A percentile compares a stretch with the other conserved stretches of the same genome.
Evolutionary conservation across 805 yeast genomes (phyloP).

Genomic region (Candida silvicultrix): DNA sequence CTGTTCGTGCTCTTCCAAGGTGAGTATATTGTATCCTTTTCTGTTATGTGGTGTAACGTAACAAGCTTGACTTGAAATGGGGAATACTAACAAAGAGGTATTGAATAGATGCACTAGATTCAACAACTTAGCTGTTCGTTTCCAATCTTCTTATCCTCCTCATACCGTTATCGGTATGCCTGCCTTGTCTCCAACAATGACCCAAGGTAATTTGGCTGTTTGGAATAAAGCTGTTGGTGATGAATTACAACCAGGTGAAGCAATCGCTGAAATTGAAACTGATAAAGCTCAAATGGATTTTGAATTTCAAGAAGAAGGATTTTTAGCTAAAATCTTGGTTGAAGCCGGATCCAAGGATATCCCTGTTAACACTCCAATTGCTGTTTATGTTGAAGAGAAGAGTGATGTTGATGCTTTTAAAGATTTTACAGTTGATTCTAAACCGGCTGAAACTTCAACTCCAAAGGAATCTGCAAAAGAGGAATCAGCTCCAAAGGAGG

Average conservation of each 20-base stretch:
- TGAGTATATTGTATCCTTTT: too few relatives aligned
- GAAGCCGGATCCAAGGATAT: constrained; percentile 84
- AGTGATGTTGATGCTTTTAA: constrained; percentile 84
- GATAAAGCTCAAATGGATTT: constrained; percentile 98
- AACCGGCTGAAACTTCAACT: constrained; percentile 51
- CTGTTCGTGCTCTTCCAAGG: constrained; percentile 14
- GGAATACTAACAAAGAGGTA: constrained; percentile 9
- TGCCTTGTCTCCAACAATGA: constrained; percentile 99
- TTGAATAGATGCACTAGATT: constrained; percentile 15
- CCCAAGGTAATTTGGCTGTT: constrained; percentile 83
- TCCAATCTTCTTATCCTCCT: constrained; percentile 48
- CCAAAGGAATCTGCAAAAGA: constrained; percentile 17
- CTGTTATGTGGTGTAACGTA: too few relatives aligned
- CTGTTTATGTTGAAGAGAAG: constrained; percentile 87
- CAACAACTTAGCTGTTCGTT: constrained; percentile 15
- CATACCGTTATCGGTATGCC: constrained; percentile 96
- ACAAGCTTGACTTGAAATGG: too few relatives aligned
- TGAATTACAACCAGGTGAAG: constrained; percentile 82
- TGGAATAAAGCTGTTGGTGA: constrained; percentile 94
- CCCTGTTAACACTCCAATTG: constrained; percentile 94
- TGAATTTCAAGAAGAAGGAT: constrained; percentile 97
- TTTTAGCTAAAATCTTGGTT: constrained; percentile 77
- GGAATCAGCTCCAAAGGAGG: constrained; percentile 15
- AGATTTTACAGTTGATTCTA: constrained; percentile 76
- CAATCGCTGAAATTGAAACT: constrained; percentile 94